Conservation (phyloP, 768 basidiomycete genomes). For the Mycena capillaripes region DNA sequence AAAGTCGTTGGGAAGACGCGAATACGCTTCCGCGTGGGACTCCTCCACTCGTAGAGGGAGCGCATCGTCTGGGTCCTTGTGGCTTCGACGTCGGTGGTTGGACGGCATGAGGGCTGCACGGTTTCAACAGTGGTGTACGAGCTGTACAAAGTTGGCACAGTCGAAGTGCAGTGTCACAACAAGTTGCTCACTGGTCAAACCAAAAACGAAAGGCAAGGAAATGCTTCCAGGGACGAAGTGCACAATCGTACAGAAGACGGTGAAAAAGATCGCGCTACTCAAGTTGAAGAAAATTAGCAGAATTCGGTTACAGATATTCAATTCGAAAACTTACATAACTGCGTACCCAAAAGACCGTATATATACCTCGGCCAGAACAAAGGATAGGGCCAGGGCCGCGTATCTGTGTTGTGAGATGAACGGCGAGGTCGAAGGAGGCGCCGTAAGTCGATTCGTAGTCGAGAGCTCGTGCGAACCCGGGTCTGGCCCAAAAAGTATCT, state of each 20-base stretch:
- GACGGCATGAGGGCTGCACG: conserved; percentile 60
- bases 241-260: not conserved
- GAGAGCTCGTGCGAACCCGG: conserved; percentile 20
- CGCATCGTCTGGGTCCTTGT: conserved; percentile 64
- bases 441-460: not conserved
- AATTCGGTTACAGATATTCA: not conserved
- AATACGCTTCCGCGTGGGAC: conserved; percentile 64
- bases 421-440: not conserved
- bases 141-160: conserved; percentile 40
- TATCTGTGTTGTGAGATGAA: not conserved
- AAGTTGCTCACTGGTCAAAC: conserved; percentile 16
- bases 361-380: not conserved
- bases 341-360: conserved; percentile 3
- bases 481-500: conserved; percentile 15
- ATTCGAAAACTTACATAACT: conserved; percentile 47
- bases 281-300: conserved; percentile 37
- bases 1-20: conserved; percentile 62
- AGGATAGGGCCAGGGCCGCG: no score
- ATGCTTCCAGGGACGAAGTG: no score
- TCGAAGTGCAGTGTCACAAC: conserved; percentile 40
- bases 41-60: conserved; percentile 67
- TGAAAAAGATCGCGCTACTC: conserved; percentile 16
- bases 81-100: conserved; percentile 65
- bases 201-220: conserved; percentile 3
- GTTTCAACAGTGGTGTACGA: conserved; percentile 45